Base-by-base conservation (phyloP, 176 grass and related monocot species). In the Cenchrus purpureus region DNA sequence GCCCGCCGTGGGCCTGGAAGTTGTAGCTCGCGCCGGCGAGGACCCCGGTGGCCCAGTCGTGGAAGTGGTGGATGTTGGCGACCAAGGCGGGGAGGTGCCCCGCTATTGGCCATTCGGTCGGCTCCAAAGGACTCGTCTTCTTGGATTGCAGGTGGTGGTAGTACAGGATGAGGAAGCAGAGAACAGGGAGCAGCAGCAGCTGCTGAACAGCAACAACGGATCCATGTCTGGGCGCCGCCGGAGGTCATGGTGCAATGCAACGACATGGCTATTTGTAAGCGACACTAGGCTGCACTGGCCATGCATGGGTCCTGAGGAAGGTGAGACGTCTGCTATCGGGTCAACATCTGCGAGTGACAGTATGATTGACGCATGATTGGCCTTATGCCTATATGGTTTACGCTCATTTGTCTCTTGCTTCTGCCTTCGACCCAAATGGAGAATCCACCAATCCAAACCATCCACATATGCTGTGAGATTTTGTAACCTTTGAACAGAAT, bases 71-170 rank as follows among this genome's bases (percentile, higher is more conserved):
- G 37, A 90, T 20, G 85, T 91, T 76, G 76, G 71, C 75, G 20
- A 89, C 9, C 66, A 90, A 6, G 25, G 46, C 73, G 5, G 83
- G 86, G 16, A 95, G 74, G 57, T 92, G 91, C 10, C 93, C 93
- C 49, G 81, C 1, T 0, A 91, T 1, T 7, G 93, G 93, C 93
- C 90, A 95, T 50, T 92, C 85, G 20, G 79, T 83, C 20, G 88
- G 90, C 58, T 71, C 80, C 11, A 40, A 22, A 62, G 60, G 17
- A 40, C 83, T 71, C 3, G 50, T 54, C 59, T 86, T 86, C 86
- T 75, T 89, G 8, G 79, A 89, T 10, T 79, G 79, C 50, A 86
- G 68, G 28, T 73, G 79, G 2, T 28, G 68, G 54, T 87, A 87
- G 85, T 83, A 91, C 2, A 87, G 16, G 76, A 63, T 12, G 80